Conservation (phyloP, 192 early-diverging fungal genomes). For the Spizellomyces sp. region DNA sequence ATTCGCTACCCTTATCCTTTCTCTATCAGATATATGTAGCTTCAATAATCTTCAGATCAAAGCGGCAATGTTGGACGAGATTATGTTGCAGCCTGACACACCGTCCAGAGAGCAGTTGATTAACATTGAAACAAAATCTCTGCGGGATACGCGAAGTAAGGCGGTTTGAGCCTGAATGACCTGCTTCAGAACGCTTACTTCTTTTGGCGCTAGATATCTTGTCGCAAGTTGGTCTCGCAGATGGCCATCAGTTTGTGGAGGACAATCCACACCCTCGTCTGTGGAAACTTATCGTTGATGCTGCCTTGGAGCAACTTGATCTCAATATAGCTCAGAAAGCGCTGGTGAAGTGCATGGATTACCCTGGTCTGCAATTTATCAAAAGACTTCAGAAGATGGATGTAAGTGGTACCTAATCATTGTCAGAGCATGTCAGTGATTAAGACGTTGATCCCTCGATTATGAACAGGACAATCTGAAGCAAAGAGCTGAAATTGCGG, state of each 20-base stretch:
- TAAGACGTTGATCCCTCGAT: no score
- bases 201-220: constrained; percentile 38
- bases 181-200: constrained; percentile 7
- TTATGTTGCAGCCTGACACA: constrained; percentile 47
- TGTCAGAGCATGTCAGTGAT: background rate
- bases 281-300: constrained; percentile 57
- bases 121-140: constrained; percentile 47
- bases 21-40: constrained; percentile 45
- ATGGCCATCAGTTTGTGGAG: constrained; percentile 57
- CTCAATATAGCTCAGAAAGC: constrained; percentile 51
- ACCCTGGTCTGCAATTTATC: constrained; percentile 55
- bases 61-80: constrained; percentile 53
- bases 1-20: background rate
- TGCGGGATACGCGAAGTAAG: constrained; percentile 52
- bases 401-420: constrained; percentile 22
- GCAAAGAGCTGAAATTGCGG: constrained; percentile 55
- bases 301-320: constrained; percentile 52
- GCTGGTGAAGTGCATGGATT: constrained; percentile 50
- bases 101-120: constrained; percentile 42
- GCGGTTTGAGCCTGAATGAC: background rate
- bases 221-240: constrained; percentile 42
- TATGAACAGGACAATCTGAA: constrained; percentile 47
- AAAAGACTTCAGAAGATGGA: constrained; percentile 54
- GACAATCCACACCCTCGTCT: constrained; percentile 54
- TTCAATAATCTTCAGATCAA: constrained; percentile 60